Conservation (phyloP, 2,329 filamentous ascomycete genomes). For the Paecilomyces niveus region DNA sequence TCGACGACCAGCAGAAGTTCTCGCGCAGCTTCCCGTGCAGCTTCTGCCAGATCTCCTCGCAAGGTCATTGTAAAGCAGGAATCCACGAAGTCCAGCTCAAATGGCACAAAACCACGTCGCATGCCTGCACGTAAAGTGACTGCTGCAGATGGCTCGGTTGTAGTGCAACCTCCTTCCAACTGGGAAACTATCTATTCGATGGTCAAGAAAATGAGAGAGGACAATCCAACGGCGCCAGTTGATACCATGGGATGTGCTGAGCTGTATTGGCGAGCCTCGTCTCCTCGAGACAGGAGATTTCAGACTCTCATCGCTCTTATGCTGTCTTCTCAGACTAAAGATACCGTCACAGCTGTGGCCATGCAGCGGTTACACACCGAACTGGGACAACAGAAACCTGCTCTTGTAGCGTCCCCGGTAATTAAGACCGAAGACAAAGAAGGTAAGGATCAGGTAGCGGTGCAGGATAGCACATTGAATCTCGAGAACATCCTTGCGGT, state of each 20-base stretch:
- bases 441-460: conserved; percentile 13
- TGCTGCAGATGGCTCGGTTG: conserved; percentile 27
- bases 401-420: conserved; percentile 5
- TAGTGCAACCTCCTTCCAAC: conserved; percentile 58
- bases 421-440: conserved; percentile 7
- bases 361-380: conserved; percentile 73
- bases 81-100: conserved; percentile 8
- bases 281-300: conserved; percentile 59
- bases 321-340: conserved; percentile 89
- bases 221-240: conserved; percentile 66
- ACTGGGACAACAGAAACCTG: conserved; percentile 41
- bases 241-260: conserved; percentile 91
- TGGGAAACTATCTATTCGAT: conserved; percentile 78
- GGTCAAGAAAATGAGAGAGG: conserved; percentile 70
- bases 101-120: conserved; percentile 29
- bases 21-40: conserved; percentile 11
- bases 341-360: conserved; percentile 78
- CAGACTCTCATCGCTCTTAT: conserved; percentile 84
- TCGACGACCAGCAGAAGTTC: conserved; percentile 13
- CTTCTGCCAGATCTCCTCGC: conserved; percentile 12
- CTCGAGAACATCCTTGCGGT: conserved; percentile 71
- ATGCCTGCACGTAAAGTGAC: conserved; percentile 34
- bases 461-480: conserved; percentile 50
- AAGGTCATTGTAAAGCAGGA: conserved; percentile 21
- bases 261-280: conserved; percentile 35